Evolutionary conservation across 2,329 filamentous ascomycete species (phyloP), one percentile per base, ranked within the genome.

Genomic region (Fusarium sp.): DNA sequence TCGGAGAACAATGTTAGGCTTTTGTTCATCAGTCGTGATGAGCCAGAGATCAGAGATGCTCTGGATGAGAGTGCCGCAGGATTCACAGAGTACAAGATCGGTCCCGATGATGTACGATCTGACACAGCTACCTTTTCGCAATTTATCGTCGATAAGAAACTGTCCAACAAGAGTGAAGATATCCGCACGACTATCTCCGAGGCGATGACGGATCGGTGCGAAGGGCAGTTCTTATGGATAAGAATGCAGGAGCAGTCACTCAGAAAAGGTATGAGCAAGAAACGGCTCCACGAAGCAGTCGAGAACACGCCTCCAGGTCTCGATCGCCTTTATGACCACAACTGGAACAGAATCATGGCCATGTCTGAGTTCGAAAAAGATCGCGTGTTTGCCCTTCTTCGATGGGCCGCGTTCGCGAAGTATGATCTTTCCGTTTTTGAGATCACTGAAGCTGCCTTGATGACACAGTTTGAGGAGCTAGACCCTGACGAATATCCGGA

Each of bases 161-260:
- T 82, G 1, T 12, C 46, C 0, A 77, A 77, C 4, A 78, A 80
- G 20, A 70, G 56, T 9, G 24, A 74, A 1, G 22, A 43, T 1
- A 25, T 77, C 0, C 64, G 60, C 20, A 3, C 55, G 0, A 45
- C 67, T 0, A 56, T 81, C 3, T 75, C 77, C 3, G 14, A 71
- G 7, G 59, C 44, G n/a, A 73, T 81, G 58, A 59, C 77, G 0
- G 51, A 74, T 5, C 63, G 73, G 2, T 80, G 75, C 27, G 64
- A 78, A 3, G 80, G 78, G 0, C 79, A 80, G 42, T 81, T 82
- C 34, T 45, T 81, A 0, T 80, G 73, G 71, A 64, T 81, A 2
- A 77, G 74, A 16, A 32, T 81, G 62, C 73, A 79, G 14, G 75
- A 75, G 10, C 32, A 71, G 2, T 63, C 72, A 6, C 46, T 81